Evolutionary conservation across 1,284 basidiomycete genomes (phyloP).

Genomic region (Ceratobasidium sp.): DNA sequence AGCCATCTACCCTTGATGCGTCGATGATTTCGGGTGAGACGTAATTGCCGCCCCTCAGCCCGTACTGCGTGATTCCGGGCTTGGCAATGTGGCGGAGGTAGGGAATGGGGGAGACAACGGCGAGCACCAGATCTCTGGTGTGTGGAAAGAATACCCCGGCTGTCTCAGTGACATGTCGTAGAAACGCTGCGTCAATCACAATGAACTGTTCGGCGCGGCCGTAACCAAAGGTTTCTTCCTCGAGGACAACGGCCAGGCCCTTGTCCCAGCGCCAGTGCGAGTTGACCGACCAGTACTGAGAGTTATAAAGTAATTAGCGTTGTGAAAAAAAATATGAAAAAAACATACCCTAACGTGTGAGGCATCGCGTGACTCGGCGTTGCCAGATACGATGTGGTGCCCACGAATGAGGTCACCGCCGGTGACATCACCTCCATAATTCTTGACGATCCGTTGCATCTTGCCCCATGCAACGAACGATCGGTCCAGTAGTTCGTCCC

Average conservation of each 20-base stretch:
- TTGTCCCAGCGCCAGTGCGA: conserved; percentile 9
- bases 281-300: background rate
- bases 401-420: conserved; percentile 5
- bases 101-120: conserved; percentile 45
- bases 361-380: conserved; percentile 3
- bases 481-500: background rate
- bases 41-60: background rate
- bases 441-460: conserved; percentile 8
- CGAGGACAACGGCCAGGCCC: background rate
- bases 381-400: background rate
- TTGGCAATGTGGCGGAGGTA: background rate
- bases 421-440: background rate
- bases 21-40: background rate
- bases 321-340: background rate
- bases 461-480: conserved; percentile 7
- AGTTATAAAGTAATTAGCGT: background rate
- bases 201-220: conserved; percentile 11
- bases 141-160: conserved; percentile 28
- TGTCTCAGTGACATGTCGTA: conserved; percentile 39
- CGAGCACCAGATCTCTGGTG: conserved; percentile 44
- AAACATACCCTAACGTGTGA: conserved; percentile 9
- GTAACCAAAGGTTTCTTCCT: background rate
- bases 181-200: conserved; percentile 9
- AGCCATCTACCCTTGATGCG: background rate
- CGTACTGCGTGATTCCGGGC: conserved; percentile 4